Base-by-base conservation (phyloP, 768 basidiomycete species). In the Calvatia gigantea region DNA sequence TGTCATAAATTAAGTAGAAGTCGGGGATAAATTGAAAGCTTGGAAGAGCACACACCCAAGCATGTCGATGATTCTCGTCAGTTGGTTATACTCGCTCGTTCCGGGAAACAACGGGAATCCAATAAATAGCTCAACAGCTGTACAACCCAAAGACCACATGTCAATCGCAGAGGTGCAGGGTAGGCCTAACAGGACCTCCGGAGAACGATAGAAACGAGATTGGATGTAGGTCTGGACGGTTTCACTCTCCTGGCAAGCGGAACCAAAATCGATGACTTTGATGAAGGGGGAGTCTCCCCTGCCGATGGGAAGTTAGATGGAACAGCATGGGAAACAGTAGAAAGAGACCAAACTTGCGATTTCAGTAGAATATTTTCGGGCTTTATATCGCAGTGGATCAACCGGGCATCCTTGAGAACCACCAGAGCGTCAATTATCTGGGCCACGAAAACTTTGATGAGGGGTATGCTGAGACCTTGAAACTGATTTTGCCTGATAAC, bases 191-290 rank as follows among this genome's bases (percentile, higher is more conserved):
- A 99, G 79, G 15, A 99, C 97, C 73, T 99, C 97, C 9, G 97
- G 97, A 2, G 93, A 96, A 41, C 97, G 90, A 69, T 99, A 99
- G 75, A 99, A 99, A 47, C 97, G 83, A 7, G 95, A 98, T 67
- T 99, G 97, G 68, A 99, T 98, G 73, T 99, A 99, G 3, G 97
- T 99, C 70, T 99, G 98, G 39, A 98, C 94, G n/a, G 96, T 99
- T 72, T 98, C 95, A 63, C 92, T 87, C 73, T 98, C 97, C 68
- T 98, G 95, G 68, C 97, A 99, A 15, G 97, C 94, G 3, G 95
- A 98, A 38, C 97, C 97, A 73, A 98, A 98, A 75, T 98, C 96
- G 67, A 99, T 98, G 50, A 99, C 91, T 73, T 98, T 98, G 77
- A 98, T 98, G 71, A 94, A 88, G 2, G 96, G 96, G 8, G 95